A percentile compares a stretch with the other conserved stretches of the same genome.
Conservation (phyloP, 345 rosid genomes). For the Citrus inodora region DNA sequence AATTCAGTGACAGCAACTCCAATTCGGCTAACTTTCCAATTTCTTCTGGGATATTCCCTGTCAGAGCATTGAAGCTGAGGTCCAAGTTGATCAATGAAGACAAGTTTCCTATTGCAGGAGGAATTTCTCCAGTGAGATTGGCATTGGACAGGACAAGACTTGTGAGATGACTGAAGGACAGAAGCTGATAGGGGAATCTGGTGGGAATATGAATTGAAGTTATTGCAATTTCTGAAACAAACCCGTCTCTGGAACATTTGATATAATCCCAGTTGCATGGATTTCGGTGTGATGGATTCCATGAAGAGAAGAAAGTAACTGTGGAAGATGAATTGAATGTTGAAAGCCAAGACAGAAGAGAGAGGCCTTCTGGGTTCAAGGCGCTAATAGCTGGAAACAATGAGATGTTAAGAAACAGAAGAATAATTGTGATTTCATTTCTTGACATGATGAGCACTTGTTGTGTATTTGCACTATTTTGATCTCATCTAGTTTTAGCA, state of each 20-base stretch:
- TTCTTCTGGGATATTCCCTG: conserved; percentile 49
- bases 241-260: conserved; percentile 40
- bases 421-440: conserved; percentile 38
- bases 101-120: conserved; percentile 43
- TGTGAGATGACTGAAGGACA: conserved; percentile 40
- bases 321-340: conserved; percentile 50
- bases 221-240: conserved; percentile 43
- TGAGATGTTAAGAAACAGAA: conserved; percentile 43
- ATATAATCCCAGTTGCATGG: conserved; percentile 68
- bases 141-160: conserved; percentile 45
- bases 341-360: conserved; percentile 71
- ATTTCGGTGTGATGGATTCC: conserved; percentile 50
- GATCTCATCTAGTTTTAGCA: conserved; percentile 20
- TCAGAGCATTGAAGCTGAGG: conserved; percentile 56
- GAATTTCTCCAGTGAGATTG: conserved; percentile 59
- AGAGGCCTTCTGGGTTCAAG: conserved; percentile 66
- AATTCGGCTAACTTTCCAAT: conserved; percentile 41
- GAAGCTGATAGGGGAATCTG: conserved; percentile 47
- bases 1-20: conserved; percentile 39
- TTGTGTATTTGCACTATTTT: conserved; percentile 36
- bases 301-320: conserved; percentile 52
- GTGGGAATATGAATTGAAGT: conserved; percentile 37
- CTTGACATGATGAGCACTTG: conserved; percentile 42
- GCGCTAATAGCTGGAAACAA: conserved; percentile 42
- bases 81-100: conserved; percentile 48